phyloP scores from a whole-genome alignment of 192 early-diverging fungal species.

The Oehlia diaphana region DNA sequence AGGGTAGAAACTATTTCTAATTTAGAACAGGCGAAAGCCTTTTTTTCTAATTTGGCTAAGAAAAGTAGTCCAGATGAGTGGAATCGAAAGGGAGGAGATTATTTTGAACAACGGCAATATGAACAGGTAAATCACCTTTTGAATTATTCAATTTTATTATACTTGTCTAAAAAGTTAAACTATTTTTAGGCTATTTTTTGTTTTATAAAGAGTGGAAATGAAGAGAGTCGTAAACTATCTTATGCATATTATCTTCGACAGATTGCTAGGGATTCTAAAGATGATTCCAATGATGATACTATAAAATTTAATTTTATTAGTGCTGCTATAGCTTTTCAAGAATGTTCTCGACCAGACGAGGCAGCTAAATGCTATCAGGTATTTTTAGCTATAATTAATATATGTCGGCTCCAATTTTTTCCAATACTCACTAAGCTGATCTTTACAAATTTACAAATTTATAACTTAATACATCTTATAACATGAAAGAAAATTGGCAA shows the following conservation, averaged over 20 bases:
- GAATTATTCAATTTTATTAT: background rate
- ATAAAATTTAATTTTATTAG: background rate
- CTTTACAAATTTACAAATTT: no score
- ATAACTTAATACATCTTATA: no score
- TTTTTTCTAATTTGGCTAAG: background rate
- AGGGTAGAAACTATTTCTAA: no score
- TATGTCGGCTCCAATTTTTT: no score
- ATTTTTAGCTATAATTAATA: no score
- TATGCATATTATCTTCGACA: constrained; percentile 17
- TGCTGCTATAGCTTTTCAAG: constrained; percentile 2
- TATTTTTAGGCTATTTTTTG: constrained; percentile 24
- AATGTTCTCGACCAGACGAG: background rate
- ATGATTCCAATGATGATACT: constrained; percentile 1
- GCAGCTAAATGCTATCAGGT: constrained; percentile 22
- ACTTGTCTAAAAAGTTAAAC: background rate
- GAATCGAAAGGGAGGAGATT: constrained; percentile 4
- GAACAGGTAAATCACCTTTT: constrained; percentile 8
- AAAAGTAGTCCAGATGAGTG: constrained; percentile 9
- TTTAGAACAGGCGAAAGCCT: no score
- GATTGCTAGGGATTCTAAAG: constrained; percentile 4
- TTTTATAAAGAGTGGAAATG: constrained; percentile 22
- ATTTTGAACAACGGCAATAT: constrained; percentile 14
- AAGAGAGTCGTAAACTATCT: background rate
- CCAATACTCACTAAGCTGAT: no score
- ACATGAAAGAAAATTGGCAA: constrained; percentile 2